A percentile compares a stretch with the other conserved stretches of the same genome.
Conservation (phyloP, 2,329 filamentous ascomycete species). For the Dactylellina cionopaga region DNA sequence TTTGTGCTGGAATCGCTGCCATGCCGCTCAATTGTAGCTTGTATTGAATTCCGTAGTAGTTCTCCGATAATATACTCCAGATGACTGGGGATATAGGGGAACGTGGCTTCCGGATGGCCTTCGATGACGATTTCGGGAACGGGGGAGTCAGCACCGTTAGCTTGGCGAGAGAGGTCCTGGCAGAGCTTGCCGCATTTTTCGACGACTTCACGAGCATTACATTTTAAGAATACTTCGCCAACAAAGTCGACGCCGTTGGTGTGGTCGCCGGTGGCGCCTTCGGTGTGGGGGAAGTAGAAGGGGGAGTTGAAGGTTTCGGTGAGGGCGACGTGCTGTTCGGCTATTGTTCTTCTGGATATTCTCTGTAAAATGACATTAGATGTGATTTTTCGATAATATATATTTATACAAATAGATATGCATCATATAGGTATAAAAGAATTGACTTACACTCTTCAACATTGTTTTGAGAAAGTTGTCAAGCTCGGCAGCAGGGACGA, state of each 20-base stretch:
- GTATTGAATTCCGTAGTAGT: constrained; percentile 91
- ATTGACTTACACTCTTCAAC: constrained; percentile 76
- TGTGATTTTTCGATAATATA: no score
- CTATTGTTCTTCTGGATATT: constrained; percentile 94
- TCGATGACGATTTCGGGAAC: constrained; percentile 84
- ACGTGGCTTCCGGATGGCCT: constrained; percentile 87
- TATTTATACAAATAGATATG: constrained; percentile 13
- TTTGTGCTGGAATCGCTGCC: constrained; percentile 58
- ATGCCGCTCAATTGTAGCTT: constrained; percentile 81
- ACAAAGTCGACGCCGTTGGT: constrained; percentile 80
- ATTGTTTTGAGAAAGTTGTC: constrained; percentile 97
- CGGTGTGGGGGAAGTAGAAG: constrained; percentile 77
- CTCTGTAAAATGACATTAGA: constrained; percentile 67
- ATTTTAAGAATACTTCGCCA: constrained; percentile 93
- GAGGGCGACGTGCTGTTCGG: constrained; percentile 93
- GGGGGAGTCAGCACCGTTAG: constrained; percentile 75
- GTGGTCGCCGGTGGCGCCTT: constrained; percentile 73
- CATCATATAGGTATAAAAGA: background rate
- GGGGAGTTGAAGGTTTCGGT: constrained; percentile 93
- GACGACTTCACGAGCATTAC: constrained; percentile 88
- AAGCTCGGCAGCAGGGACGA: constrained; percentile 81
- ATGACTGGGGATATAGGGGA: constrained; percentile 95
- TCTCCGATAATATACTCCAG: constrained; percentile 98
- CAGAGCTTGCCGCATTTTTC: constrained; percentile 82
- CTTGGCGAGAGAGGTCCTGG: constrained; percentile 76